Conservation (phyloP, 495 filamentous ascomycete genomes). For the Tuber aestivum region DNA sequence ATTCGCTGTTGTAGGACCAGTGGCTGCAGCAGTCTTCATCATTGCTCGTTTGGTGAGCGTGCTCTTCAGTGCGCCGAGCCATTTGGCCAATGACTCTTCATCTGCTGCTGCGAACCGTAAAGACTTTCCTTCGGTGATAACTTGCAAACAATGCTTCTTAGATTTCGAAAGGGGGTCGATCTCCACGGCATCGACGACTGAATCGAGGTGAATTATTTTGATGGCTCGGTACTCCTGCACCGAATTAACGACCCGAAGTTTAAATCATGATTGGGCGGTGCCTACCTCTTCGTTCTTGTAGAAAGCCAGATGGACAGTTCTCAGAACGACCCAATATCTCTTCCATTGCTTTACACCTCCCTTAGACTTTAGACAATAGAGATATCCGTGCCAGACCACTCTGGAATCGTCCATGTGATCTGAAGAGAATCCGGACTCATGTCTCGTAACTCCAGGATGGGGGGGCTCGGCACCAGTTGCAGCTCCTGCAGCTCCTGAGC, state of each 20-base stretch:
- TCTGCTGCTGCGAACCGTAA: conserved; percentile 77
- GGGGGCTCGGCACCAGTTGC: conserved; percentile 39
- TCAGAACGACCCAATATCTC: conserved; percentile 86
- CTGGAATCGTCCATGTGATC: conserved; percentile 52
- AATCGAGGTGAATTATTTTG: conserved; percentile 71
- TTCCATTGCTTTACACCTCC: conserved; percentile 92
- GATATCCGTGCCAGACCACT: conserved; percentile 85
- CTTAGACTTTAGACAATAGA: conserved; percentile 77
- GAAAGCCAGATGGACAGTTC: conserved; percentile 75
- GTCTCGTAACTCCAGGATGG: conserved; percentile 39
- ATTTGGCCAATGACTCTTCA: conserved; percentile 77
- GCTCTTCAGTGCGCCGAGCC: conserved; percentile 85
- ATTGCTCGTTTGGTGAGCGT: conserved; percentile 58
- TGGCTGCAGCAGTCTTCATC: conserved; percentile 13
- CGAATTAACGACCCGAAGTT: conserved; percentile 10
- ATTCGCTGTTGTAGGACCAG: neutral
- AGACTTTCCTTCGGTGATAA: conserved; percentile 89
- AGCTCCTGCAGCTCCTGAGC: conserved; percentile 18
- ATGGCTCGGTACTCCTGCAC: conserved; percentile 74
- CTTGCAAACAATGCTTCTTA: conserved; percentile 80
- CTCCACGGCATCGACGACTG: conserved; percentile 86
- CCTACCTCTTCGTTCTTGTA: conserved; percentile 79
- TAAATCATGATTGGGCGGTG: neutral
- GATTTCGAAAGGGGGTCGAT: conserved; percentile 79
- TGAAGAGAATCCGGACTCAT: conserved; percentile 37